Evolutionary conservation across 805 yeast genomes (phyloP).

Genomic region (Saturnispora galanensis): DNA sequence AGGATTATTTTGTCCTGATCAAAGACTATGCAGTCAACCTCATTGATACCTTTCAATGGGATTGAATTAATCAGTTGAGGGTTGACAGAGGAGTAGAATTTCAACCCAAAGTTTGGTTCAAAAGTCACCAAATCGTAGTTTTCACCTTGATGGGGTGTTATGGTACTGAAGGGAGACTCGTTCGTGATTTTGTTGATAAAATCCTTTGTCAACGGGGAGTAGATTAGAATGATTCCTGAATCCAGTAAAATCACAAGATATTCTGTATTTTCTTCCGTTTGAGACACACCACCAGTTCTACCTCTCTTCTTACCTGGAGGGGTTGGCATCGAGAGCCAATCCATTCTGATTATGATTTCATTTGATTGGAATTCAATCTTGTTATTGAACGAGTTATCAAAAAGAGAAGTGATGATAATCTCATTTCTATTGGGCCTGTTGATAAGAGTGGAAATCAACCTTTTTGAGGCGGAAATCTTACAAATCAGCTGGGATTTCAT

Average conservation of each 20-base stretch:
- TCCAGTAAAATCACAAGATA: slow-evolving; percentile 18
- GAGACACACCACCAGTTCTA: background rate
- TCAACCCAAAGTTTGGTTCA: slow-evolving; percentile 20
- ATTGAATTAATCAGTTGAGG: slow-evolving; percentile 15
- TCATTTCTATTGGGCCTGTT: slow-evolving; percentile 33
- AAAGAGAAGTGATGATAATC: slow-evolving; percentile 24
- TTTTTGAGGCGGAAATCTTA: too few relatives aligned
- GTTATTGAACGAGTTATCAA: slow-evolving; percentile 13
- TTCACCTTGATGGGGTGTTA: slow-evolving; percentile 11
- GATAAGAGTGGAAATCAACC: too few relatives aligned
- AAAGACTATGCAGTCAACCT: background rate
- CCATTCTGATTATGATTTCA: slow-evolving; percentile 27
- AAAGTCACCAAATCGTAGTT: slow-evolving; percentile 21
- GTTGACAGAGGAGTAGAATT: slow-evolving; percentile 19
- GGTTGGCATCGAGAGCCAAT: slow-evolving; percentile 27
- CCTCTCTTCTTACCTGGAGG: slow-evolving; percentile 12
- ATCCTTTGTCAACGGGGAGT: slow-evolving; percentile 35
- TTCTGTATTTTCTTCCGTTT: slow-evolving; percentile 5
- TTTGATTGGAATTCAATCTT: slow-evolving; percentile 34
- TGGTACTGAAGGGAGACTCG: slow-evolving; percentile 20
- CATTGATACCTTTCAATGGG: slow-evolving; percentile 15
- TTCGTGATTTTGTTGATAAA: slow-evolving; percentile 29
- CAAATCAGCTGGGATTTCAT: too few relatives aligned
- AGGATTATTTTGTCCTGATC: background rate
- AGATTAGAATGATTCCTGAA: slow-evolving; percentile 33